Evolutionary conservation across 2,329 filamentous ascomycete species (phyloP).

Genomic region (Thelonectria blattea): DNA sequence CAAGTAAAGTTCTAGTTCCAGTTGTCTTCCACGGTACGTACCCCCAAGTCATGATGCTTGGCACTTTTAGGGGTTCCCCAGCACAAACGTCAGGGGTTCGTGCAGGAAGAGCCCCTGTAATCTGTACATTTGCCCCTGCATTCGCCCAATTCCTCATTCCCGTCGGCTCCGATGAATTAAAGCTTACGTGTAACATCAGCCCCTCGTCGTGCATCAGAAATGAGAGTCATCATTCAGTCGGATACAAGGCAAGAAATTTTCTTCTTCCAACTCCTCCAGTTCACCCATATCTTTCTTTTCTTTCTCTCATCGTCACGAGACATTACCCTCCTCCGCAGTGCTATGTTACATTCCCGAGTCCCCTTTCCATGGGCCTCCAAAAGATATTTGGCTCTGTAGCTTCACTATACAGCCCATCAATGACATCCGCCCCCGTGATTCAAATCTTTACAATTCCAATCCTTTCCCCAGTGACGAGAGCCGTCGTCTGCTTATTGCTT

Average conservation of each 20-base stretch:
- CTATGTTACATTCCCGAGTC: slow-evolving; percentile 18
- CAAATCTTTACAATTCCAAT: slow-evolving; percentile 18
- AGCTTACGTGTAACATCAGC: not conserved
- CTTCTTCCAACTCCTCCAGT: slow-evolving; percentile 3
- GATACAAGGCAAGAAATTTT: slow-evolving; percentile 4
- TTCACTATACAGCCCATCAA: slow-evolving; percentile 11
- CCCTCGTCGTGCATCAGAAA: not conserved
- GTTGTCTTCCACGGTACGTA: slow-evolving; percentile 9
- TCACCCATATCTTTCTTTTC: slow-evolving; percentile 1
- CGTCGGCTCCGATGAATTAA: not conserved
- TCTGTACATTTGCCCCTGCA: not conserved
- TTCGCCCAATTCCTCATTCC: not conserved
- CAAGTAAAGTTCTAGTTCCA: not conserved
- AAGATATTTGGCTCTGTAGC: slow-evolving; percentile 3
- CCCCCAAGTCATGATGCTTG: slow-evolving; percentile 7
- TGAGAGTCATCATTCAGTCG: not conserved
- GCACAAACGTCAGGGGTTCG: slow-evolving; percentile 8
- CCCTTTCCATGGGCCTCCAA: not conserved
- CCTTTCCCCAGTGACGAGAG: not conserved
- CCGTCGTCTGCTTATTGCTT: slow-evolving; percentile 39
- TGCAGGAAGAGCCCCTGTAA: not conserved
- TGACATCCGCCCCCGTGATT: slow-evolving; percentile 9
- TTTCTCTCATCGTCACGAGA: slow-evolving; percentile 7
- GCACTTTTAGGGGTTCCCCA: slow-evolving; percentile 7
- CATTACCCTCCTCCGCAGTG: slow-evolving; percentile 13